Conservation (phyloP, 768 basidiomycete species). For the Trametes sanguinea region DNA sequence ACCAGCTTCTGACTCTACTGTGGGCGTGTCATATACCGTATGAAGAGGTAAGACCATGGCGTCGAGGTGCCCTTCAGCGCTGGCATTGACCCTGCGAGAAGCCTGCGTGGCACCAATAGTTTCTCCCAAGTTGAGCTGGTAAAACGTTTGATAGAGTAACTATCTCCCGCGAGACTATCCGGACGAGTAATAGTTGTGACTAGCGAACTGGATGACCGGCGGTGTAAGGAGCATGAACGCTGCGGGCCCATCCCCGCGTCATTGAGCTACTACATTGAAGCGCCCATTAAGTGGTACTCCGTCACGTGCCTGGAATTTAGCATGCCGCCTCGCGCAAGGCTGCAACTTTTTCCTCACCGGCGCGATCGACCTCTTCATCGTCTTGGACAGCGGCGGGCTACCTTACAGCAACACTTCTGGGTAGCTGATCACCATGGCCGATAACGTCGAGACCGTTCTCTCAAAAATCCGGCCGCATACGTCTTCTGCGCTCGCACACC, state of each 20-base stretch:
- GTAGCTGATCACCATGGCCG: constrained; percentile 28
- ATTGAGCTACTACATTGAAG: background rate
- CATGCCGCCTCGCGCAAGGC: background rate
- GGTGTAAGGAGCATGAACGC: too few relatives aligned
- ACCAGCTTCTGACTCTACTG: background rate
- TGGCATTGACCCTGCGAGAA: background rate
- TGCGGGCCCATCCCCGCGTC: too few relatives aligned
- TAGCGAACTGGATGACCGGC: too few relatives aligned
- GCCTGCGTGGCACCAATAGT: background rate
- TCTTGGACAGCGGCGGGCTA: background rate
- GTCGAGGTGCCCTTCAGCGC: constrained; percentile 40
- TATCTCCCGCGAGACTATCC: too few relatives aligned
- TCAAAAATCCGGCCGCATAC: constrained; percentile 88
- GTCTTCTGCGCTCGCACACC: constrained; percentile 78
- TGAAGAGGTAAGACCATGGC: constrained; percentile 67
- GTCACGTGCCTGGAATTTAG: constrained; percentile 12
- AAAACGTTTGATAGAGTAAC: too few relatives aligned
- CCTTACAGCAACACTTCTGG: background rate
- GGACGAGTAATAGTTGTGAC: too few relatives aligned
- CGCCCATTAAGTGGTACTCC: background rate
- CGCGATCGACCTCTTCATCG: constrained; percentile 5
- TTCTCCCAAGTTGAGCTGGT: too few relatives aligned
- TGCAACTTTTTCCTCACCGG: constrained; percentile 10
- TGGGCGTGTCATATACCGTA: constrained; percentile 48
- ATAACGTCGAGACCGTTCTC: constrained; percentile 55